phyloP scores from a whole-genome alignment of 192 early-diverging fungal species.

The Rhizoclosmatium sp. region DNA sequence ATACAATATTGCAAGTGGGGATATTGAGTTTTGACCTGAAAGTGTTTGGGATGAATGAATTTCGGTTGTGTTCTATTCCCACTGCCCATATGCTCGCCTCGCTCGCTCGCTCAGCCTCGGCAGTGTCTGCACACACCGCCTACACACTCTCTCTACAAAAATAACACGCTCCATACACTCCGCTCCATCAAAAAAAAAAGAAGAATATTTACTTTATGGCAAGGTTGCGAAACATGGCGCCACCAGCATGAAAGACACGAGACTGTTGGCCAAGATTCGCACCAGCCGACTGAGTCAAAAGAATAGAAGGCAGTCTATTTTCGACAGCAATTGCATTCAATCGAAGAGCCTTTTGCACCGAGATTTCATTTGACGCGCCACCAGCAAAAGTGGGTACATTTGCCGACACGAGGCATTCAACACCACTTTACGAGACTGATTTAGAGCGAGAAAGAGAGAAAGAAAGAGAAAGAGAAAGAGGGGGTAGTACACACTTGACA shows the following conservation, averaged over 20 bases:
- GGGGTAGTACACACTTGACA: constrained; percentile 54
- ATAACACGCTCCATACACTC: too few relatives aligned
- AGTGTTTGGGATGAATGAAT: not conserved
- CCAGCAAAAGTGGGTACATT: constrained; percentile 68
- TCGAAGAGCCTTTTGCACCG: constrained; percentile 61
- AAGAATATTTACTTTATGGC: constrained; percentile 50
- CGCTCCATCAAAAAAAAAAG: not conserved
- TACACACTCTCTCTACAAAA: too few relatives aligned
- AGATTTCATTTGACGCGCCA: constrained; percentile 67
- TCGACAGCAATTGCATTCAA: constrained; percentile 62
- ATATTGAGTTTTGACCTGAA: constrained; percentile 65
- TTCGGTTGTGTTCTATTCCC: too few relatives aligned
- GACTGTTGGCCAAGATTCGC: constrained; percentile 73
- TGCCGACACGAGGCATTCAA: constrained; percentile 57
- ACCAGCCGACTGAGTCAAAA: constrained; percentile 70
- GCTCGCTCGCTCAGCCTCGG: too few relatives aligned
- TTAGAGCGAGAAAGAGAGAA: not conserved
- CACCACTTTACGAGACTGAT: constrained; percentile 9
- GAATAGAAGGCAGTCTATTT: constrained; percentile 65
- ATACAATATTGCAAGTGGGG: constrained; percentile 69
- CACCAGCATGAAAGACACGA: constrained; percentile 70
- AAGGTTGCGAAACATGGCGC: constrained; percentile 66
- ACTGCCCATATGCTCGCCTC: too few relatives aligned
- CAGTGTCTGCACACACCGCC: too few relatives aligned
- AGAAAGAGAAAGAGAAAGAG: not conserved